phyloP scores from a whole-genome alignment of 202 grass and related monocot genomes.

The Bolboschoenoplectus hybrid region DNA sequence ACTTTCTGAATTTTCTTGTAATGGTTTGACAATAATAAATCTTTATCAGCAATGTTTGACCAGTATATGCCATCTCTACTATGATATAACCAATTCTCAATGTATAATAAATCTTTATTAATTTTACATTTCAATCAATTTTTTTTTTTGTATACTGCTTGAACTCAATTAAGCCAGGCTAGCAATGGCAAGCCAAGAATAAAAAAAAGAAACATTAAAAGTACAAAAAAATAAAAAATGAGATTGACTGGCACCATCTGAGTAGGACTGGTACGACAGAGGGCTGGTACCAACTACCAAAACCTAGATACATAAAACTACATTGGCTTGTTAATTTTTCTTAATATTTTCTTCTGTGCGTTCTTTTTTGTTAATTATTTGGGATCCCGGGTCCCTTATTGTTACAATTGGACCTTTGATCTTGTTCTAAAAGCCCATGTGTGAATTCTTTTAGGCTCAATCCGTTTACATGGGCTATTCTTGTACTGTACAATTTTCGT shows the following conservation, averaged over 20 bases:
- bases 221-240: background rate
- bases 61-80: background rate
- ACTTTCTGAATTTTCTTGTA: background rate
- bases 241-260: no score
- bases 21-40: slow-evolving; percentile 28
- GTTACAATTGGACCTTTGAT: background rate
- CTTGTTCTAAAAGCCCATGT: slow-evolving; percentile 2
- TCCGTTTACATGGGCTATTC: background rate
- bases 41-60: background rate
- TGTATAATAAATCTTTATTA: background rate
- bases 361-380: background rate
- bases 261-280: no score
- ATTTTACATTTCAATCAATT: background rate
- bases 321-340: no score
- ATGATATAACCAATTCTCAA: background rate
- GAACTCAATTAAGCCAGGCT: background rate
- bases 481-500: no score
- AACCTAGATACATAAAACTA: no score
- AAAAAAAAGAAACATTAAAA: background rate
- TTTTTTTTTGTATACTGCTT: background rate
- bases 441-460: background rate
- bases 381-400: background rate
- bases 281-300: no score
- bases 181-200: background rate
- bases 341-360: no score